Percentiles rank a stretch among this genome's conserved stretches.
Conservation (phyloP, 257 asterid genomes). For the Solanum bulbocastanum region DNA sequence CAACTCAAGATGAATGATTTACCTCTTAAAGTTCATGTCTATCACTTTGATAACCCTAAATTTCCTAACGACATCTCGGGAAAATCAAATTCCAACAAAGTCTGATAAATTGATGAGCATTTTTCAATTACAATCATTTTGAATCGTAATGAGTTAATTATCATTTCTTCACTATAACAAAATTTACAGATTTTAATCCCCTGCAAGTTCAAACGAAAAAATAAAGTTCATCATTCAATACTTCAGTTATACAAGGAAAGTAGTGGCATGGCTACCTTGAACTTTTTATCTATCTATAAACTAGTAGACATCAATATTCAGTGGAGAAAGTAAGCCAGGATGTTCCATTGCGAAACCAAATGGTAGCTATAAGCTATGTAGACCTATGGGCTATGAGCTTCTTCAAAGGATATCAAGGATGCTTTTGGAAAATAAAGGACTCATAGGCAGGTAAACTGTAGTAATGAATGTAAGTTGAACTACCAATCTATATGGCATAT, state of each 20-base stretch:
- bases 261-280: neutral
- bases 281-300: neutral
- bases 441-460: neutral
- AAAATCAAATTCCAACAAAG: slow-evolving; percentile 9
- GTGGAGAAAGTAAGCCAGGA: neutral
- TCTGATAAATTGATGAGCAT: slow-evolving; percentile 13
- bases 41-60: slow-evolving; percentile 19
- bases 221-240: neutral
- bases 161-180: neutral
- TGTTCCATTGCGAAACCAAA: neutral
- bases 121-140: slow-evolving; percentile 15
- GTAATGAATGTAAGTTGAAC: neutral
- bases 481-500: neutral
- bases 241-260: neutral
- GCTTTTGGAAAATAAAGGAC: neutral
- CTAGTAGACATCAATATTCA: neutral
- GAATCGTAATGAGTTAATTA: neutral
- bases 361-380: neutral
- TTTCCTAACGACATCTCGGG: slow-evolving; percentile 8
- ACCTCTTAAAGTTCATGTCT: neutral
- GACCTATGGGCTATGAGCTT: neutral
- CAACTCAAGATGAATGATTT: too few relatives aligned
- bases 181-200: slow-evolving; percentile 23
- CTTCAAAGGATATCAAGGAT: neutral
- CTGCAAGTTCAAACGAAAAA: slow-evolving; percentile 18